A percentile compares a stretch with the other conserved stretches of the same genome.
phyloP scores from a whole-genome alignment of 2,329 filamentous ascomycete genomes.

The Pestalotiopsis sp. region DNA sequence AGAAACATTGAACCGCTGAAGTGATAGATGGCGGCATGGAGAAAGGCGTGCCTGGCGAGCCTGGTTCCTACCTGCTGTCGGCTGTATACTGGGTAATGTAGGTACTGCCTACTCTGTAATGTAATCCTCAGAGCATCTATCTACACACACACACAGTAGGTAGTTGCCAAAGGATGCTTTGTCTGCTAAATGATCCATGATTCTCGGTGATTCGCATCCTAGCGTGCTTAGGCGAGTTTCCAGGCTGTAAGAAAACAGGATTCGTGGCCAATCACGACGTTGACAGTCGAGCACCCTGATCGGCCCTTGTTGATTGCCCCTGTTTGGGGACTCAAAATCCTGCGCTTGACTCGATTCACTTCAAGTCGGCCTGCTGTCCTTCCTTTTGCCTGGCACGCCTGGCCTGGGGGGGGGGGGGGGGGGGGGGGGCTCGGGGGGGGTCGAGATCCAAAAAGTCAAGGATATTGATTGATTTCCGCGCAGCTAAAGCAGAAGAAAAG shows the following conservation, averaged over 20 bases:
- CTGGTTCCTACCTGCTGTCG: too few relatives aligned
- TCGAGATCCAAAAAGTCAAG: neutral
- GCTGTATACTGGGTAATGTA: too few relatives aligned
- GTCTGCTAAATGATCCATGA: neutral
- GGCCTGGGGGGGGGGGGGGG: neutral
- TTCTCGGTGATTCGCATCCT: slow-evolving; percentile 8
- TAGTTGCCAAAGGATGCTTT: neutral
- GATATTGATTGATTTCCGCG: neutral
- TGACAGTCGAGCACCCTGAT: neutral
- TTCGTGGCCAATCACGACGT: neutral
- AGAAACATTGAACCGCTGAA: neutral
- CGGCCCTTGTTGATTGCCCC: neutral
- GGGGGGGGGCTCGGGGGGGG: neutral
- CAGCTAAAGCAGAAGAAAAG: neutral
- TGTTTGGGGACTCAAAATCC: neutral
- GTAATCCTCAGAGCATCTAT: too few relatives aligned
- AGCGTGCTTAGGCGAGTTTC: slow-evolving; percentile 5
- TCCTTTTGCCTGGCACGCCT: neutral
- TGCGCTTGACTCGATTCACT: slow-evolving; percentile 8
- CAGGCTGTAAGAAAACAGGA: slow-evolving; percentile 6
- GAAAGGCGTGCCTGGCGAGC: too few relatives aligned
- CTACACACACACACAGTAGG: too few relatives aligned
- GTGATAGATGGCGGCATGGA: neutral
- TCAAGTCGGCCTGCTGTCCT: neutral
- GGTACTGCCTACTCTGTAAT: too few relatives aligned